Conservation (phyloP, 225 moss, liverwort and hornwort genomes). For the Bryoerythrophyllum caledonicum region DNA sequence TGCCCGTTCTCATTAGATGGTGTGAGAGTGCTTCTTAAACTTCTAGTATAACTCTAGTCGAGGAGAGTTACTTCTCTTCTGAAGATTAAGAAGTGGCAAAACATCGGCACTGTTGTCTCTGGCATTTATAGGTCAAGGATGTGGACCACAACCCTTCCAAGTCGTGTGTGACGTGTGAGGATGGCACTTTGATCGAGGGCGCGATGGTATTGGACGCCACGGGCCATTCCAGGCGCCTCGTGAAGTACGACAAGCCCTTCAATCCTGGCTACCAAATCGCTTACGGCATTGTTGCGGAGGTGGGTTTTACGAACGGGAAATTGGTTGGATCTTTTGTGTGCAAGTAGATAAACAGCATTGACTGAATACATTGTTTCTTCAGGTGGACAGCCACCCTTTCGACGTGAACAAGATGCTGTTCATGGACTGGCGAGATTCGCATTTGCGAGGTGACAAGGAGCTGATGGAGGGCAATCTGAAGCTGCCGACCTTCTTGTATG, state of each 20-base stretch:
- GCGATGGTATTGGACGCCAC: conserved; percentile 95
- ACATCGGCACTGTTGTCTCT: background rate
- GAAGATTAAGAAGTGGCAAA: too few relatives aligned
- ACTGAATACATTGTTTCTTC: background rate
- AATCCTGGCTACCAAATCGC: conserved; percentile 98
- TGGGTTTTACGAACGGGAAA: too few relatives aligned
- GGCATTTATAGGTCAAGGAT: conserved; percentile 90
- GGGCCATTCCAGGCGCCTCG: conserved; percentile 91
- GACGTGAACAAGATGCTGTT: conserved; percentile 96
- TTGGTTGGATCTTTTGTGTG: too few relatives aligned
- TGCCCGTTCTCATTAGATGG: too few relatives aligned
- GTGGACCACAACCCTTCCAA: conserved; percentile 87
- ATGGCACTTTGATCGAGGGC: conserved; percentile 82
- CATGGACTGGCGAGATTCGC: conserved; percentile 99
- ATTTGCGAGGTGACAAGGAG: conserved; percentile 59
- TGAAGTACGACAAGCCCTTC: conserved; percentile 96
- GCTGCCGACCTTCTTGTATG: conserved; percentile 96
- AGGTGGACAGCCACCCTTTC: conserved; percentile 98
- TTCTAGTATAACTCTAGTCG: too few relatives aligned
- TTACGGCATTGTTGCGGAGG: conserved; percentile 96
- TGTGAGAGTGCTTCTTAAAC: too few relatives aligned
- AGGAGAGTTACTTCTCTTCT: too few relatives aligned
- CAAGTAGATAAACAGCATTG: background rate
- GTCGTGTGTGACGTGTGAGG: conserved; percentile 86
- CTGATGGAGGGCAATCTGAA: conserved; percentile 64